These are phyloP conservation scores for Vigna unguiculata DNA, from an alignment of 306 rosid genomes.

Conservation along the genomic window DNA sequence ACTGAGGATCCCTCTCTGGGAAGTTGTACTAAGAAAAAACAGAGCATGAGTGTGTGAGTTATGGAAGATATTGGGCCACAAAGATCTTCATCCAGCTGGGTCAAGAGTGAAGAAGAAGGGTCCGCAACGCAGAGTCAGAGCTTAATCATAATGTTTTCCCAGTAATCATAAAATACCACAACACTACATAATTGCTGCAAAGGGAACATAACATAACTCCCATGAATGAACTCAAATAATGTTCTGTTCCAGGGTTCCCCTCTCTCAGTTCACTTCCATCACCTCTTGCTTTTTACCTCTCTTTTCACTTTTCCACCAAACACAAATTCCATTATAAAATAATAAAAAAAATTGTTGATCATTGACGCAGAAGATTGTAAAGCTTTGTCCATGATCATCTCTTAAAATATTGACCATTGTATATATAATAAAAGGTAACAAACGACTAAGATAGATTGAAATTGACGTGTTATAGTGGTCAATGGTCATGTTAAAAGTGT, in stretches of 20 bases:
- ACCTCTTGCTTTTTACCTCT: background rate
- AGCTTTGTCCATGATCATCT: background rate
- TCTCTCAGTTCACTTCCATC: slow-evolving; percentile 7
- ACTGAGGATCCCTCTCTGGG: background rate
- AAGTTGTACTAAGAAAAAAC: background rate
- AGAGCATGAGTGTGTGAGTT: slow-evolving; percentile 13
- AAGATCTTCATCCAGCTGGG: slow-evolving; percentile 66
- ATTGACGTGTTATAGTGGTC: background rate
- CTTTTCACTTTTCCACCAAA: background rate
- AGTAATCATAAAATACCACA: slow-evolving; percentile 52
- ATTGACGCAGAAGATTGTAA: background rate
- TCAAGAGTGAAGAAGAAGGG: slow-evolving; percentile 36
- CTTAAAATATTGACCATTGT: background rate
- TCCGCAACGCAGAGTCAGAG: slow-evolving; percentile 43
- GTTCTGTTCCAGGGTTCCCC: slow-evolving; percentile 51
- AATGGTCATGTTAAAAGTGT: background rate
- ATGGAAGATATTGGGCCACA: slow-evolving; percentile 52
- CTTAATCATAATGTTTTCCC: slow-evolving; percentile 59
- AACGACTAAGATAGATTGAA: too few species aligned
- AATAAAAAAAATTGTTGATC: background rate
- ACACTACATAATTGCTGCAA: slow-evolving; percentile 40
- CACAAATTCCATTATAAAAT: background rate
- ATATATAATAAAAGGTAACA: background rate
- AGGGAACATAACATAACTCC: slow-evolving; percentile 34
- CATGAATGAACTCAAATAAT: too few species aligned